phyloP scores from a whole-genome alignment of 257 asterid species.

The Avicennia marina region DNA sequence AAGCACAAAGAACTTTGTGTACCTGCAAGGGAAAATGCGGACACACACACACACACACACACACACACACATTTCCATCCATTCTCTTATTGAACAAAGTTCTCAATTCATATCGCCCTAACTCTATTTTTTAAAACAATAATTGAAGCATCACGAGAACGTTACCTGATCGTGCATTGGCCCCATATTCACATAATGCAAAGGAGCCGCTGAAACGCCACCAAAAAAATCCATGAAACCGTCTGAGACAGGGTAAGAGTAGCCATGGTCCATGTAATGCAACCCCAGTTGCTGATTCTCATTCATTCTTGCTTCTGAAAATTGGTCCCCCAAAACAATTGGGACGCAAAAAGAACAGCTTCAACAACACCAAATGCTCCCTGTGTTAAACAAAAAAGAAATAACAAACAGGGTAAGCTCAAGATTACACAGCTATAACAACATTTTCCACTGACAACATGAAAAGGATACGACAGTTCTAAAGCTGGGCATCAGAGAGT shows the following conservation, averaged over 20 bases:
- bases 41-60: no score
- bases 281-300: slow-evolving; percentile 47
- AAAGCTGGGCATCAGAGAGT: neutral
- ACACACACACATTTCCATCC: no score
- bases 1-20: no score
- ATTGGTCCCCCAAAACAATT: no score
- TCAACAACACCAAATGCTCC: slow-evolving; percentile 1
- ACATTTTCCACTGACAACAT: no score
- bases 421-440: no score
- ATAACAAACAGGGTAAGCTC: no score
- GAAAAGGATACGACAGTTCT: neutral
- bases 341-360: no score
- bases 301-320: slow-evolving; percentile 35
- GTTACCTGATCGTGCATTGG: slow-evolving; percentile 56
- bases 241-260: slow-evolving; percentile 48
- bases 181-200: slow-evolving; percentile 46
- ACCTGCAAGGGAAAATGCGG: no score
- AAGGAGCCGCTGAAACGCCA: slow-evolving; percentile 39
- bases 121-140: neutral
- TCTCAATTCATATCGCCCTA: no score
- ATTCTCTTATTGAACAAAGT: no score
- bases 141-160: neutral
- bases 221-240: slow-evolving; percentile 47
- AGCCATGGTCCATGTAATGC: slow-evolving; percentile 52
- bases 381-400: no score